These are phyloP conservation scores for Dalbergia cultrata DNA, from an alignment of 306 rosid species.

Conservation along the genomic window DNA sequence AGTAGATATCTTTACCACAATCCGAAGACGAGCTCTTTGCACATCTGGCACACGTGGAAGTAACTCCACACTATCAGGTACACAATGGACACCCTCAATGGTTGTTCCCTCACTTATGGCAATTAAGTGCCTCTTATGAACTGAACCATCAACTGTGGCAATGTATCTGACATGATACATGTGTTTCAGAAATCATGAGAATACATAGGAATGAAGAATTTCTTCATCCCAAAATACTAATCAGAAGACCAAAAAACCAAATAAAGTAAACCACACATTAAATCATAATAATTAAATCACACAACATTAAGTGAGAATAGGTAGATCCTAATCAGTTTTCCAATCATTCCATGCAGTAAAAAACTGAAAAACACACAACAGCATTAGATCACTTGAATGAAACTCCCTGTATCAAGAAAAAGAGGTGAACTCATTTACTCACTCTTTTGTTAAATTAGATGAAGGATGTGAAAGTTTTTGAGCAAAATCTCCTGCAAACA, in stretches of 20 bases:
- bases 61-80: conserved; percentile 84
- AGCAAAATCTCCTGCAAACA: conserved; percentile 76
- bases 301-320: background rate
- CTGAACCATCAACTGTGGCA: conserved; percentile 78
- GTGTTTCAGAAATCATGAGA: conserved; percentile 37
- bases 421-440: conserved; percentile 50
- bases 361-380: background rate
- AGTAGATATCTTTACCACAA: conserved; percentile 67
- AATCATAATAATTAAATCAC: conserved; percentile 2
- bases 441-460: conserved; percentile 86
- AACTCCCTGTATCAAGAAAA: background rate
- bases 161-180: conserved; percentile 71
- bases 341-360: conserved; percentile 10
- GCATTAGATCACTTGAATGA: conserved; percentile 12
- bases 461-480: conserved; percentile 92
- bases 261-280: background rate
- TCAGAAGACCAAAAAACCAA: background rate
- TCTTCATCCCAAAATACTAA: conserved; percentile 36
- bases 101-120: conserved; percentile 81
- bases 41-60: conserved; percentile 76
- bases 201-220: conserved; percentile 25
- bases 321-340: conserved; percentile 3
- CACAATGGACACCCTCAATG: conserved; percentile 80
- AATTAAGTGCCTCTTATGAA: conserved; percentile 77
- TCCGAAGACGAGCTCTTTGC: conserved; percentile 79